phyloP scores from a whole-genome alignment of 768 basidiomycete genomes.

The Strobilomyces echinocephalus region DNA sequence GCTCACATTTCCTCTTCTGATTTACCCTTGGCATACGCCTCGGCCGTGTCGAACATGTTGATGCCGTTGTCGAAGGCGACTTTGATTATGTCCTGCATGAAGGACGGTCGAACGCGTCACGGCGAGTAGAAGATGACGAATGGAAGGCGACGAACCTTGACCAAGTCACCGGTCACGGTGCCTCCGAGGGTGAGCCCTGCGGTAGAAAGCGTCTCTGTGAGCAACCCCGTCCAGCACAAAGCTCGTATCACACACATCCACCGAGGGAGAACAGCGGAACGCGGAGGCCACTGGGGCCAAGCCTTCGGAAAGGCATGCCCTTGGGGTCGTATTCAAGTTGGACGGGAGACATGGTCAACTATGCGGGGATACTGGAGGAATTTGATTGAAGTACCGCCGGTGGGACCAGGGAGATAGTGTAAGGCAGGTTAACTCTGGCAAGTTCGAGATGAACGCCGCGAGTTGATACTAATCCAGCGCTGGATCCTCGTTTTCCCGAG shows the following conservation, averaged over 20 bases:
- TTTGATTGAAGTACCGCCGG: too few species aligned
- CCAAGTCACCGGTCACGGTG: constrained; percentile 3
- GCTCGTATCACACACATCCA: constrained; percentile 1
- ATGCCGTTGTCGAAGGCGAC: constrained; percentile 9
- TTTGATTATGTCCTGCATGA: constrained; percentile 3
- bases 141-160: constrained; percentile 3
- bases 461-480: too few species aligned
- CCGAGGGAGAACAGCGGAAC: constrained; percentile 9
- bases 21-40: constrained; percentile 5
- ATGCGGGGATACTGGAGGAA: not conserved
- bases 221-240: not conserved
- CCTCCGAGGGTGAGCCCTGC: constrained; percentile 9
- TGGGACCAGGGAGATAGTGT: too few species aligned
- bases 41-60: constrained; percentile 10
- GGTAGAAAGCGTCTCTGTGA: not conserved
- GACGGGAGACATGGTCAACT: not conserved
- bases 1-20: constrained; percentile 9
- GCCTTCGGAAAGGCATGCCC: constrained; percentile 7
- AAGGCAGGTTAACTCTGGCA: too few species aligned
- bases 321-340: constrained; percentile 5
- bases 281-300: constrained; percentile 6
- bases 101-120: not conserved
- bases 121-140: not conserved
- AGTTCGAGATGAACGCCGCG: too few species aligned
- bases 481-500: too few species aligned